Conservation (phyloP, 2,329 filamentous ascomycete species). For the Parasarocladium wereldwijsianum region DNA sequence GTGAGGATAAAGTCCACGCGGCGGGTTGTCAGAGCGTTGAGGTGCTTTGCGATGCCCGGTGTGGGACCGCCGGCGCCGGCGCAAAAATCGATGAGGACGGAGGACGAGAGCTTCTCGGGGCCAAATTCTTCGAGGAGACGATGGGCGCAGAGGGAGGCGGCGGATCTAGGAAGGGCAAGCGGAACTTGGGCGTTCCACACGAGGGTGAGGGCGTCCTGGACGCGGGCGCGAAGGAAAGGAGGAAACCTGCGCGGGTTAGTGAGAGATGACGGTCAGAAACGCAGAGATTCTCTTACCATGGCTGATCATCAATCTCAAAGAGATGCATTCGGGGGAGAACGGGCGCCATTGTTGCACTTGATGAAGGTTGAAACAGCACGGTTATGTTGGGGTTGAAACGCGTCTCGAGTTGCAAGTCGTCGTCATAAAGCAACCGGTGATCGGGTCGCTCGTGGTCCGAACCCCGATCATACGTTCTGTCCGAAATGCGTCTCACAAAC, state of each 20-base stretch:
- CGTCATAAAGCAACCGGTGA: too few relatives aligned
- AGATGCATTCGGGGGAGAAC: conserved; percentile 51
- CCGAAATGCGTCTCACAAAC: too few relatives aligned
- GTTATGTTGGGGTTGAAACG: too few relatives aligned
- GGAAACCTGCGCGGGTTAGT: conserved; percentile 39
- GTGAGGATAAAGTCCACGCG: conserved; percentile 46
- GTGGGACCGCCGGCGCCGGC: conserved; percentile 61
- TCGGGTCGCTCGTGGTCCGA: too few relatives aligned
- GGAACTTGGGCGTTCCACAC: conserved; percentile 48
- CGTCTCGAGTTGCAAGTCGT: too few relatives aligned
- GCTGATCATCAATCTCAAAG: conserved; percentile 53
- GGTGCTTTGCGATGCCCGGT: conserved; percentile 42
- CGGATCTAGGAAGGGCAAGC: conserved; percentile 42
- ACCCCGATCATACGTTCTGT: too few relatives aligned
- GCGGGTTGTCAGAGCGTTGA: conserved; percentile 32
- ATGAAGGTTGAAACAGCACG: too few relatives aligned
- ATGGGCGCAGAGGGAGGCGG: conserved; percentile 44
- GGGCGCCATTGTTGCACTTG: too few relatives aligned
- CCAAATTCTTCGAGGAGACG: conserved; percentile 38
- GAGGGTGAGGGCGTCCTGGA: conserved; percentile 49
- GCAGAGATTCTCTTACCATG: conserved; percentile 31
- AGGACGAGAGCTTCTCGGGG: conserved; percentile 24
- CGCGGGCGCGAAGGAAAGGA: conserved; percentile 44
- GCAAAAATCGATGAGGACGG: conserved; percentile 62
- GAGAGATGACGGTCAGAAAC: conserved; percentile 5